Evolutionary conservation across 352 stramenopile species (phyloP).

Genomic region (Globisporangium nunn): DNA sequence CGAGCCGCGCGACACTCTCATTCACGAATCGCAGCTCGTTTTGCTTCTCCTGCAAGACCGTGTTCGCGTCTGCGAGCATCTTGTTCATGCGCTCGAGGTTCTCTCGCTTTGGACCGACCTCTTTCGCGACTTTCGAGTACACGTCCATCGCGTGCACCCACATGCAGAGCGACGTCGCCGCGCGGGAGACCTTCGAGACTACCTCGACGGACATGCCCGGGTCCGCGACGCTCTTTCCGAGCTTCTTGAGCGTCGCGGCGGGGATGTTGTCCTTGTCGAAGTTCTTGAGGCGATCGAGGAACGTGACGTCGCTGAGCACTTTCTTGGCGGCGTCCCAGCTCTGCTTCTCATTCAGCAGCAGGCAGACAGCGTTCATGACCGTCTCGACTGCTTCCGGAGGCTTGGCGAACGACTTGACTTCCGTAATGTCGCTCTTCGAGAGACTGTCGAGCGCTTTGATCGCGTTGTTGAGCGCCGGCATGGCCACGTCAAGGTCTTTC

Average conservation of each 20-base stretch:
- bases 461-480: constrained; percentile 87
- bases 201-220: constrained; percentile 88
- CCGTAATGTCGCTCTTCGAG: constrained; percentile 92
- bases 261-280: constrained; percentile 96
- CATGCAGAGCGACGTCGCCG: constrained; percentile 91
- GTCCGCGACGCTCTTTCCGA: constrained; percentile 74
- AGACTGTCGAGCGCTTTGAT: constrained; percentile 87
- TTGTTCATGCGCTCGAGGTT: constrained; percentile 90
- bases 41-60: constrained; percentile 81
- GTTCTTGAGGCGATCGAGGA: constrained; percentile 87
- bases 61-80: constrained; percentile 86
- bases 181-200: constrained; percentile 89
- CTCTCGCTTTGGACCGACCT: constrained; percentile 90
- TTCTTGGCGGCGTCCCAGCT: constrained; percentile 93
- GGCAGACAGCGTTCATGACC: constrained; percentile 93
- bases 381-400: constrained; percentile 88
- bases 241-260: constrained; percentile 81
- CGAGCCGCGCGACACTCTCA: constrained; percentile 83
- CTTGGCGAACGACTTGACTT: constrained; percentile 93
- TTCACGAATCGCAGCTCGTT: constrained; percentile 85
- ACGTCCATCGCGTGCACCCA: constrained; percentile 92
- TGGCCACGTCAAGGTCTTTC: constrained; percentile 89
- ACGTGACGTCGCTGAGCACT: constrained; percentile 77
- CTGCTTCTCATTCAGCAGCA: constrained; percentile 90
- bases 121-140: constrained; percentile 93